A percentile compares a stretch with the other conserved stretches of the same genome.
These are phyloP conservation scores for Pestalotiopsis sp. DNA, from an alignment of 2,329 filamentous ascomycete species.

Conservation along the genomic window DNA sequence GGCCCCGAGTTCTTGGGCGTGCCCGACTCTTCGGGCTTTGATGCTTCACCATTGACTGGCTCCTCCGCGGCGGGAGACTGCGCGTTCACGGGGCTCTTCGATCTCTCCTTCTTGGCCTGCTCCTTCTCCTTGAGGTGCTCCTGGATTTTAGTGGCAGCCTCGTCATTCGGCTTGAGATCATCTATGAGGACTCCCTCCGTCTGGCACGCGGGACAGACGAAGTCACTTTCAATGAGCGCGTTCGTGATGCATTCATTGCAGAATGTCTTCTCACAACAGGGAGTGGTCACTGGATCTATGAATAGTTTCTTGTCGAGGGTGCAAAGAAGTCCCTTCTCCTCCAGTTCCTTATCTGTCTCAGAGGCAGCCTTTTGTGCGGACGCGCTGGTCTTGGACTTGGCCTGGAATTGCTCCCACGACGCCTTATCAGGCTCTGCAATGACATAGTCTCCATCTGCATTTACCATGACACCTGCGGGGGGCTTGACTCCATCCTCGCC, in stretches of 20 bases:
- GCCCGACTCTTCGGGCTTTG: constrained; percentile 39
- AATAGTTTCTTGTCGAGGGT: constrained; percentile 97
- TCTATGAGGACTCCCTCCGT: constrained; percentile 91
- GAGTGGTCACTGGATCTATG: constrained; percentile 98
- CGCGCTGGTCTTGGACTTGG: constrained; percentile 85
- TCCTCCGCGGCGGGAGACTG: constrained; percentile 33
- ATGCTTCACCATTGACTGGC: constrained; percentile 39
- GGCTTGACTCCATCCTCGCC: constrained; percentile 73
- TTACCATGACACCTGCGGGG: constrained; percentile 92
- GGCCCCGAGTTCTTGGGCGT: constrained; percentile 30
- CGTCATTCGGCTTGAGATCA: constrained; percentile 82
- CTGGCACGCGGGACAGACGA: constrained; percentile 90
- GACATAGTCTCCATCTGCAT: constrained; percentile 96
- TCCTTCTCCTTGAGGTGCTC: constrained; percentile 68
- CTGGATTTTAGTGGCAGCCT: constrained; percentile 77
- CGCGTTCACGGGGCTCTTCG: constrained; percentile 48
- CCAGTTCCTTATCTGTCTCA: constrained; percentile 81
- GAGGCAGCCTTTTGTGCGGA: constrained; percentile 78
- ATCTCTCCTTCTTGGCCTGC: constrained; percentile 45
- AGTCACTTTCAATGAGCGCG: constrained; percentile 97
- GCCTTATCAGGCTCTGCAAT: constrained; percentile 94
- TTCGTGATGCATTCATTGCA: constrained; percentile 99
- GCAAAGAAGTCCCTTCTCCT: constrained; percentile 88
- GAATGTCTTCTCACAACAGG: constrained; percentile 97
- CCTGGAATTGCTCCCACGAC: constrained; percentile 96